Conservation (phyloP, 2,329 filamentous ascomycete genomes). For the Aspergillus neoniger region DNA sequence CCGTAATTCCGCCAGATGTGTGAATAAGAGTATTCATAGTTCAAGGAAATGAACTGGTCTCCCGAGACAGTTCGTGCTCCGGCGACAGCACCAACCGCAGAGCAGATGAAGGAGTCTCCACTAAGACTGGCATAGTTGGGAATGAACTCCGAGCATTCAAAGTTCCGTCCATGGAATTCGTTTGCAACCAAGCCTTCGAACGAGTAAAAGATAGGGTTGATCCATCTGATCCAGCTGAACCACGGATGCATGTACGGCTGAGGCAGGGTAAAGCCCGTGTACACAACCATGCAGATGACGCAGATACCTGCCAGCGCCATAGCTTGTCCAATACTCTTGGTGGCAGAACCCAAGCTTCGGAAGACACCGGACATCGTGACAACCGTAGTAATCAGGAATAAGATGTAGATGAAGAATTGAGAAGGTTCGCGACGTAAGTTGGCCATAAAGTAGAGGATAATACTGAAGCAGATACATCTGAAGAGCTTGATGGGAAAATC, state of each 20-base stretch:
- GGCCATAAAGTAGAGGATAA: conserved; percentile 81
- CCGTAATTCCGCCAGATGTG: conserved; percentile 71
- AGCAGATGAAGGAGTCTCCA: conserved; percentile 52
- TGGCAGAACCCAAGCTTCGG: conserved; percentile 71
- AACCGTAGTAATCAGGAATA: conserved; percentile 71
- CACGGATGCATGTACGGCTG: conserved; percentile 67
- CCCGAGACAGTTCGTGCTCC: conserved; percentile 59
- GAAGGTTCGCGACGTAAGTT: conserved; percentile 72
- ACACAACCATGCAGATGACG: conserved; percentile 44
- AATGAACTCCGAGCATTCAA: conserved; percentile 51
- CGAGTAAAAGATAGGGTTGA: conserved; percentile 76
- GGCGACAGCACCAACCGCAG: conserved; percentile 56
- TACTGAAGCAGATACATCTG: conserved; percentile 72
- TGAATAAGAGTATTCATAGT: conserved; percentile 58
- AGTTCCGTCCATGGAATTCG: conserved; percentile 70
- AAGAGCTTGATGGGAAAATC: conserved; percentile 70
- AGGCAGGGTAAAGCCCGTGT: conserved; percentile 45
- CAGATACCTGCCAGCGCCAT: conserved; percentile 55
- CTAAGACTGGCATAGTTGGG: conserved; percentile 42
- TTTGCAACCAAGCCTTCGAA: conserved; percentile 83
- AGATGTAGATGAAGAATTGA: conserved; percentile 79
- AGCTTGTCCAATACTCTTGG: conserved; percentile 62
- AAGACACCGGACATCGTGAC: conserved; percentile 81
- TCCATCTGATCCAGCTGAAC: conserved; percentile 77
- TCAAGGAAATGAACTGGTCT: conserved; percentile 56